Base-by-base conservation (phyloP, 805 yeast genomes). In the Cyberlindnera xylosilytica region DNA sequence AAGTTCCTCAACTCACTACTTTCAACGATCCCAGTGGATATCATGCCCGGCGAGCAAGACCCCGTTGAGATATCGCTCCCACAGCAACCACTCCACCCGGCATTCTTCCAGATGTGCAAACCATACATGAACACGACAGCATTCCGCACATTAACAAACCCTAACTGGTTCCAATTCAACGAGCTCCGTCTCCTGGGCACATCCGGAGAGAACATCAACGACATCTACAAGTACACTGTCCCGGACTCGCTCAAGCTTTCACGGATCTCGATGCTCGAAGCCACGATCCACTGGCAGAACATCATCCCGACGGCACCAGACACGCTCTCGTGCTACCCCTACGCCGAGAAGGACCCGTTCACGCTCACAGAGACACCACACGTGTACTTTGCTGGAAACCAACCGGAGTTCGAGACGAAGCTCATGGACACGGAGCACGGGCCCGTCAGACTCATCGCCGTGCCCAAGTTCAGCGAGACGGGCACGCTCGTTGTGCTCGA, bases 241-340 rank as follows among this genome's bases (percentile, higher is more conserved):
- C 73, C 81, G 27, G 56, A 62, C 17, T 60, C 59, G 15, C 43
- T 57, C 6, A 56, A 55, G 16, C 53, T 55, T 15, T 57, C 70
- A 2, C 63, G 84, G 42, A 52, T 77, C 15, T 72, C 74, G 17
- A 64, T 83, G 53, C 71, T 91, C 67, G 85, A 81, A 52, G 70
- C 79, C 13, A 83, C 87, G 0, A 57, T 93, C 28, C 65, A 68
- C 35, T 90, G 97, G 96, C 91, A 89, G 55, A 87, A 87, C 56
- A 69, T 87, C 19, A 81, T 87, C 1, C 99, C 99, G 3, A 89
- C 97, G 0, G 95, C 97, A 1, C 99, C 99, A 0, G 98, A 93
- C 57, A 93, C 99, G 0, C 65, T 93, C 33, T 84, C 90, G 73
- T 81, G 95, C 51, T 89, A 87, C 54, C 97, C 99, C 1, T 90